These are phyloP conservation scores for Pichia sp. DNA, from an alignment of 1,139 yeast species.

Conservation along the genomic window DNA sequence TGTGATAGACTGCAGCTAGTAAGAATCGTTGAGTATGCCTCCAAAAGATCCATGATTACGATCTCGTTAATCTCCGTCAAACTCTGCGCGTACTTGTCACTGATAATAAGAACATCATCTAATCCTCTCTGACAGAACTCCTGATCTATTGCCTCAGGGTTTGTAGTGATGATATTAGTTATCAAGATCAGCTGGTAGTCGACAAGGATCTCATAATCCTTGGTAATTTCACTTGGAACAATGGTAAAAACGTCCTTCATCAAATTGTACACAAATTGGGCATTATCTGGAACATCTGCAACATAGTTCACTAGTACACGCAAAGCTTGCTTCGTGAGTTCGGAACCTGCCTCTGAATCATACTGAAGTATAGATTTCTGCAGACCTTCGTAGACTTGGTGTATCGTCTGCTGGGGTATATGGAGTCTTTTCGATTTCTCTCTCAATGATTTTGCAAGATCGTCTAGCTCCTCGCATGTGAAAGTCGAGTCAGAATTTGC, in stretches of 20 bases:
- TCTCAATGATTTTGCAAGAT: conserved; percentile 9
- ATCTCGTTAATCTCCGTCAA: no score
- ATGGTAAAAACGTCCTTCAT: no score
- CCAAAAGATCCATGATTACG: no score
- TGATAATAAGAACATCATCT: conserved; percentile 1
- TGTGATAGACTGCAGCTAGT: no score
- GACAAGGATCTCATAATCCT: background rate
- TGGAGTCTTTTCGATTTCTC: conserved; percentile 4
- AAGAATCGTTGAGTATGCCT: no score
- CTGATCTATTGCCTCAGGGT: background rate
- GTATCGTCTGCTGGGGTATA: conserved; percentile 2
- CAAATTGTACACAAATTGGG: conserved; percentile 3
- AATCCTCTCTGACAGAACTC: background rate
- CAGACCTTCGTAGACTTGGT: conserved; percentile 5
- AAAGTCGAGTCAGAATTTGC: no score
- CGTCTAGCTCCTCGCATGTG: conserved; percentile 9
- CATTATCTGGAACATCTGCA: conserved; percentile 17
- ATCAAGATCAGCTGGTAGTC: conserved; percentile 9
- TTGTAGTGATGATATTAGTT: conserved; percentile 10
- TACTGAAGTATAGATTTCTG: background rate
- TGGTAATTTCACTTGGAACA: background rate
- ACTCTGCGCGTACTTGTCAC: no score
- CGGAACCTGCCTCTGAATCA: background rate
- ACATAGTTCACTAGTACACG: conserved; percentile 20
- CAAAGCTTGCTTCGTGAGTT: background rate